Base-by-base conservation (phyloP, 2,329 filamentous ascomycete genomes). In the Colletotrichum australisinense region DNA sequence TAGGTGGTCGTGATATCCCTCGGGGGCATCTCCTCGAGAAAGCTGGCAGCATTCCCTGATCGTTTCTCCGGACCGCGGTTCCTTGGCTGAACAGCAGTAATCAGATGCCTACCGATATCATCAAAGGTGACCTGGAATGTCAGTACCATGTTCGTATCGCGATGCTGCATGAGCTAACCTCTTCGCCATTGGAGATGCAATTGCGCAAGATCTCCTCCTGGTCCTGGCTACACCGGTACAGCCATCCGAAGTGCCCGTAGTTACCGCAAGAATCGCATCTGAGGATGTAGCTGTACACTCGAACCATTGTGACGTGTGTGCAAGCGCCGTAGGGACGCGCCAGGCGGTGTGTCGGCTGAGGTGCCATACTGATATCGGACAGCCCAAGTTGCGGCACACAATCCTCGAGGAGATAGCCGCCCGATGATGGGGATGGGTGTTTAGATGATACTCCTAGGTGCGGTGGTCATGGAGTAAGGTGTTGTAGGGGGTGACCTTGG, bases 171-270 rank as follows among this genome's bases (percentile, higher is more conserved):
- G 49, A 67, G 64, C 73, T 78, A 75, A 72, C 79, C 74, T 67
- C 77, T 52, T 63, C 66, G 83, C 83, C 28, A 82, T 79, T 58
- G 38, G 32, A 28, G 9, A 81, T 79, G 59, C 83, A 76, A 62
- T 84, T 82, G 57, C 79, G 76, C 26, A 76, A 78, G 71, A 79
- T 73, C 26, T 78, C 78, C 35, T 89, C 86, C 12, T 84, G 84
- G 77, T 95, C 93, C 79, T 94, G 90, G 14, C 87, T 89, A 81
- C 94, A 97, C 72, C 88, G 86, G 80, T 94, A 97, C 26, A 97
- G 83, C 89, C 93, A 97, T 30, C 93, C 93, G 66, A 92, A 86
- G 19, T 86, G 82, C 0, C 92, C 89, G 1, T 81, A 80, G 53
- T 83, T 82, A 52, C 84, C 83, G 77, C 94, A 97, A 28, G 86